Percentiles rank a stretch among this genome's conserved stretches.
Conservation (phyloP, 805 yeast genomes). For the Saccharomyces eubayanus region DNA sequence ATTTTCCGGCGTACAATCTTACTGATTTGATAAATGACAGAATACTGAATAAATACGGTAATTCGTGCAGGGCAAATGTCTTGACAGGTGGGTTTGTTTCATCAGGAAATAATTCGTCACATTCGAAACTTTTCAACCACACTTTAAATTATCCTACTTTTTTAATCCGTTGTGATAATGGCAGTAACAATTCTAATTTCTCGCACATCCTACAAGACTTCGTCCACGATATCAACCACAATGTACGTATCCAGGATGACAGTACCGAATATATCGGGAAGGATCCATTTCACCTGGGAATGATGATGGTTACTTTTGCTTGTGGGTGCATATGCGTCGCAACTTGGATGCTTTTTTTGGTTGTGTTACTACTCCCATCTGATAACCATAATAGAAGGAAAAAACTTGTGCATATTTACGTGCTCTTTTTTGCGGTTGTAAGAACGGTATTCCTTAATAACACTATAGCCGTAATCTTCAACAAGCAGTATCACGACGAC, state of each 20-base stretch:
- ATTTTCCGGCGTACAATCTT: constrained; percentile 1
- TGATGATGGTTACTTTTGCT: constrained; percentile 42
- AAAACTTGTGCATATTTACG: constrained; percentile 45
- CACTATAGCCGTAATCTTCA: constrained; percentile 37
- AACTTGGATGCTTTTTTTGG: constrained; percentile 61
- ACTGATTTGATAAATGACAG: constrained; percentile 7
- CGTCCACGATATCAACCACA: background rate
- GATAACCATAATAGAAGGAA: constrained; percentile 44
- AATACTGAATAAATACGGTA: constrained; percentile 6
- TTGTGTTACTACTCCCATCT: constrained; percentile 45
- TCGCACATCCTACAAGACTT: background rate
- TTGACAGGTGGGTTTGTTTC: constrained; percentile 13
- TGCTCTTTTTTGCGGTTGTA: constrained; percentile 47
- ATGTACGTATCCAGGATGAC: constrained; percentile 1
- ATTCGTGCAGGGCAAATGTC: constrained; percentile 11
- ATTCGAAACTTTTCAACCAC: constrained; percentile 1
- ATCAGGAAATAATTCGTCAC: constrained; percentile 1
- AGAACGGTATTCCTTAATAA: constrained; percentile 44
- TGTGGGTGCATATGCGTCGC: constrained; percentile 48
- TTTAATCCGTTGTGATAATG: constrained; percentile 10
- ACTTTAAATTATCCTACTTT: constrained; percentile 17
- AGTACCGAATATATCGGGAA: constrained; percentile 10
- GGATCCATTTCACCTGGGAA: constrained; percentile 34
- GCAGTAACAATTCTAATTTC: background rate
- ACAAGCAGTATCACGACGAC: constrained; percentile 43